These are phyloP conservation scores for Fusarium sp. DNA, from an alignment of 2,329 filamentous ascomycete genomes.

Conservation along the genomic window DNA sequence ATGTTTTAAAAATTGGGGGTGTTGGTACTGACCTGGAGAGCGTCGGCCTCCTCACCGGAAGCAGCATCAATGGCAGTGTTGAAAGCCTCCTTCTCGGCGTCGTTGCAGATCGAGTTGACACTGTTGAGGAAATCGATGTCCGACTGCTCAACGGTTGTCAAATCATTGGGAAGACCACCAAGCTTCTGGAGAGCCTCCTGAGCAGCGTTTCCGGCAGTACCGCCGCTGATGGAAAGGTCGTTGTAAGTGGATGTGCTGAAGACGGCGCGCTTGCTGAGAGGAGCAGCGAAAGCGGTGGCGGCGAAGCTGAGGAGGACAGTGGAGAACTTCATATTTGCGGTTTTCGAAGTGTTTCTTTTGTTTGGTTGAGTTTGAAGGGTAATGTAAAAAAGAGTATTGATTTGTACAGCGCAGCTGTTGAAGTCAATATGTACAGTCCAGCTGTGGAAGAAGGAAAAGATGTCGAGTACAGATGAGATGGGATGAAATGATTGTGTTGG, in stretches of 20 bases:
- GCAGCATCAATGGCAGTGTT: slow-evolving; percentile 65
- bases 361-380: background rate
- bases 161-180: slow-evolving; percentile 52
- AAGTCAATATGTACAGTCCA: slow-evolving; percentile 5
- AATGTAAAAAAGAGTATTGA: background rate
- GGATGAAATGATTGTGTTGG: background rate
- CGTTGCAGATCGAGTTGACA: slow-evolving; percentile 64
- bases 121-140: slow-evolving; percentile 63
- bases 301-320: slow-evolving; percentile 44
- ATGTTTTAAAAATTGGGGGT: fast-evolving
- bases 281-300: slow-evolving; percentile 44
- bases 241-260: slow-evolving; percentile 54
- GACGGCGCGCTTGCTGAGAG: slow-evolving; percentile 45
- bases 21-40: slow-evolving; percentile 55
- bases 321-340: slow-evolving; percentile 51
- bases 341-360: background rate
- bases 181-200: slow-evolving; percentile 57
- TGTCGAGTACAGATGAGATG: background rate
- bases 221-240: slow-evolving; percentile 60
- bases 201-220: slow-evolving; percentile 58
- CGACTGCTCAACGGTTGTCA: slow-evolving; percentile 56
- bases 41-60: slow-evolving; percentile 57
- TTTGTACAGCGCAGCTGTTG: slow-evolving; percentile 9
- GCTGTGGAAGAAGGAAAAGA: slow-evolving; percentile 6
- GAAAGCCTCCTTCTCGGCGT: slow-evolving; percentile 65